A percentile compares a stretch with the other conserved stretches of the same genome.
Evolutionary conservation across 1,139 yeast genomes (phyloP).

Genomic region (Meyerozyma guilliermondii): DNA sequence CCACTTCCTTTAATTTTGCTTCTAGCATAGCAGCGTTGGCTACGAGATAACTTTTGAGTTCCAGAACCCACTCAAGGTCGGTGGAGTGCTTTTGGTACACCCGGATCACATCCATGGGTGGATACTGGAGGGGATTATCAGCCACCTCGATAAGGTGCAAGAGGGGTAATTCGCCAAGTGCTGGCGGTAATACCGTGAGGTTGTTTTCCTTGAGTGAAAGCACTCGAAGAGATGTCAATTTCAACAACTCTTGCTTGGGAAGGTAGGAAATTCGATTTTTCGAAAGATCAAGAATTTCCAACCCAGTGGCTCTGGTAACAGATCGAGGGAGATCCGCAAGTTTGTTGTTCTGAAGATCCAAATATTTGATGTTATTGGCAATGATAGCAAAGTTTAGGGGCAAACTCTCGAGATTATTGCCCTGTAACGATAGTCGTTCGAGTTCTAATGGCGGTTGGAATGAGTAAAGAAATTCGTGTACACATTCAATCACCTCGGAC

Average conservation of each 20-base stretch:
- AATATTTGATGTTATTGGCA: slow-evolving; percentile 44
- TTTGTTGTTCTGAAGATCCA: slow-evolving; percentile 63
- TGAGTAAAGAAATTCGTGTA: slow-evolving; percentile 13
- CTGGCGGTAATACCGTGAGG: slow-evolving; percentile 54
- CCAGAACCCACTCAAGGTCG: slow-evolving; percentile 52
- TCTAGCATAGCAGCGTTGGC: slow-evolving; percentile 26
- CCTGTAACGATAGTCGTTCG: slow-evolving; percentile 50
- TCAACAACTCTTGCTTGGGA: slow-evolving; percentile 35
- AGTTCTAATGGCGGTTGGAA: slow-evolving; percentile 31
- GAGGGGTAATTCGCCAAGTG: slow-evolving; percentile 46
- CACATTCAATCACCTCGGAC: slow-evolving; percentile 12
- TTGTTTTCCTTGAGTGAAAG: slow-evolving; percentile 61
- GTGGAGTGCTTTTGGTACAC: slow-evolving; percentile 32
- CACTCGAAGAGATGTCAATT: slow-evolving; percentile 45
- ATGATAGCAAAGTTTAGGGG: slow-evolving; percentile 47
- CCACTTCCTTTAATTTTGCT: slow-evolving; percentile 10
- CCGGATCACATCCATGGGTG: slow-evolving; percentile 37
- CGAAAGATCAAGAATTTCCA: slow-evolving; percentile 70
- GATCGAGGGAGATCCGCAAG: slow-evolving; percentile 48
- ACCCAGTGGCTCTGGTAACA: slow-evolving; percentile 30
- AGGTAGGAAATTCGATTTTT: slow-evolving; percentile 42
- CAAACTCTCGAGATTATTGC: slow-evolving; percentile 42
- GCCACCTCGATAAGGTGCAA: slow-evolving; percentile 64
- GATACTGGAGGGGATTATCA: slow-evolving; percentile 59
- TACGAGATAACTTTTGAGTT: slow-evolving; percentile 39